These are phyloP conservation scores for Candida verbasci DNA, from an alignment of 805 yeast species.

Conservation along the genomic window DNA sequence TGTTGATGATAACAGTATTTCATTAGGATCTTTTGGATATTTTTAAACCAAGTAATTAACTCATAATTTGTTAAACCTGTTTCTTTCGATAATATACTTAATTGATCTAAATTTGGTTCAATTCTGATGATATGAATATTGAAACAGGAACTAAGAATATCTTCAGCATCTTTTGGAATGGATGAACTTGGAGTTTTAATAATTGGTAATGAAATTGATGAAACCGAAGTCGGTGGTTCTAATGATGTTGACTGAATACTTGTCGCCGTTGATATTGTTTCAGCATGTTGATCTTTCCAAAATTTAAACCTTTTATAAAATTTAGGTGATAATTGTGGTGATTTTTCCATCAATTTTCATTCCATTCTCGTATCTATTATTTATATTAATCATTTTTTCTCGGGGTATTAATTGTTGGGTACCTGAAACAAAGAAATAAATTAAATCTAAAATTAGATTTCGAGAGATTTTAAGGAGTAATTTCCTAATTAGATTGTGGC, in stretches of 20 bases:
- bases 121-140: neutral
- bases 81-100: neutral
- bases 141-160: neutral
- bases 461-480: no score
- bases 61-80: neutral
- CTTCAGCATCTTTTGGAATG: neutral
- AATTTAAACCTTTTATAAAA: neutral
- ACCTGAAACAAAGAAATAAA: slow-evolving; percentile 1
- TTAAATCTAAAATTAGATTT: no score
- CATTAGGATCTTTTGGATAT: neutral
- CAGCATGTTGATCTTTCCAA: neutral
- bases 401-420: neutral
- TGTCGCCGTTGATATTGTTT: neutral
- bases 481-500: no score
- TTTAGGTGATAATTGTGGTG: neutral
- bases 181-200: neutral
- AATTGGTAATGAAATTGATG: neutral
- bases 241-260: neutral
- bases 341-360: neutral
- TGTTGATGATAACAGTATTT: neutral
- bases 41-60: neutral
- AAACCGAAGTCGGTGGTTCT: neutral
- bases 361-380: neutral
- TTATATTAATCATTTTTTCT: neutral
- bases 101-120: neutral